Conservation (phyloP, 495 filamentous ascomycete species). For the Hypoxylon fuscum region DNA sequence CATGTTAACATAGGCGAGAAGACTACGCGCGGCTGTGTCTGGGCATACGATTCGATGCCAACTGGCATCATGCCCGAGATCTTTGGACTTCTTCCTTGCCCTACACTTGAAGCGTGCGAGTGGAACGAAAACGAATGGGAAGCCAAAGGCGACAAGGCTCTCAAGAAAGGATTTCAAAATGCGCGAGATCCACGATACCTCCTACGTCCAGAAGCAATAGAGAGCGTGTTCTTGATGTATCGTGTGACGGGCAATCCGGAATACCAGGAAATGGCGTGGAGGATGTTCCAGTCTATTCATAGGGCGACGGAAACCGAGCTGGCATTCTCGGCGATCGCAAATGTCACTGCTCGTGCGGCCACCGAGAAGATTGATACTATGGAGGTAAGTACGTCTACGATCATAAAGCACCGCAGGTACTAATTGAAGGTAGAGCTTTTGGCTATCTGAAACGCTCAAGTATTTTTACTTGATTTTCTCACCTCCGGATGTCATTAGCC, state of each 20-base stretch:
- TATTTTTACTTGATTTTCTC: constrained; percentile 83
- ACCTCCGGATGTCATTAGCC: constrained; percentile 70
- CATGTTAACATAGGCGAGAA: constrained; percentile 77
- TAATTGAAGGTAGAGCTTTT: constrained; percentile 54
- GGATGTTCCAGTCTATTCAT: constrained; percentile 62
- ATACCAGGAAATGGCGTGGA: constrained; percentile 66
- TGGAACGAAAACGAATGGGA: constrained; percentile 74
- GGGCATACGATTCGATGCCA: constrained; percentile 77
- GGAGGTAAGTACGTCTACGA: constrained; percentile 48
- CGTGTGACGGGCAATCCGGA: constrained; percentile 63
- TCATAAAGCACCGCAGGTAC: constrained; percentile 6
- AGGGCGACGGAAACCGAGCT: constrained; percentile 55
- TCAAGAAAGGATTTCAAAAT: constrained; percentile 20
- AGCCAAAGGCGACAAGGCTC: constrained; percentile 6
- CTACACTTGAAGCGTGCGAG: constrained; percentile 63
- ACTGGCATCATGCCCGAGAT: constrained; percentile 86
- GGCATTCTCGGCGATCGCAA: constrained; percentile 54
- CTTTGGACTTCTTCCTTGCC: constrained; percentile 70
- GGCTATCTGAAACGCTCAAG: constrained; percentile 60
- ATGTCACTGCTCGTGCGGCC: constrained; percentile 33
- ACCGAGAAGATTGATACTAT: constrained; percentile 43
- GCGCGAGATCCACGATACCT: constrained; percentile 38
- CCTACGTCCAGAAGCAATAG: constrained; percentile 67
- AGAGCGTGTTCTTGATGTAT: constrained; percentile 67
- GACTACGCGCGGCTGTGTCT: constrained; percentile 84